Percentiles rank a stretch among this genome's conserved stretches.
phyloP scores from a whole-genome alignment of 306 rosid species.

The Sindora glabra region DNA sequence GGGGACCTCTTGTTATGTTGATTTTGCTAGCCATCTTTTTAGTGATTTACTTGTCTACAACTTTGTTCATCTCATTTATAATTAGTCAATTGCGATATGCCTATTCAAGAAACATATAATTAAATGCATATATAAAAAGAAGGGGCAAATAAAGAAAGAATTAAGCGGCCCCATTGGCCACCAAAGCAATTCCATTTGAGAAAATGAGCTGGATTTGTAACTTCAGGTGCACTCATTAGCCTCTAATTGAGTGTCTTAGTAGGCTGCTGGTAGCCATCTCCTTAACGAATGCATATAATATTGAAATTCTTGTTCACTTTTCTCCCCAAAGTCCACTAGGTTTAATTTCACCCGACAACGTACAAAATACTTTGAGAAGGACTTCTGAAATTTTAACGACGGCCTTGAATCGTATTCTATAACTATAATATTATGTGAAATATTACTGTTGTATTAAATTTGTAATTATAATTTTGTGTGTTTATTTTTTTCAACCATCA shows the following conservation, averaged over 20 bases:
- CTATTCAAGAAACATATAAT: background rate
- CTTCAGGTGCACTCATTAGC: constrained; percentile 35
- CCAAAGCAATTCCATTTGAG: constrained; percentile 2
- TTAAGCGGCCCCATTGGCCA: constrained; percentile 14
- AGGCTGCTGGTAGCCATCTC: constrained; percentile 1
- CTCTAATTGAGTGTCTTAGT: constrained; percentile 34
- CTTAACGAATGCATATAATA: background rate
- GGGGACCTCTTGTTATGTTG: too few species aligned
- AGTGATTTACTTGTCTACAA: background rate
- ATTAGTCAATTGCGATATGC: constrained; percentile 16
- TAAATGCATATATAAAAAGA: background rate
- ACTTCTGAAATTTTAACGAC: too few species aligned
- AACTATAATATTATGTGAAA: too few species aligned
- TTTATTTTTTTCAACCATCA: too few species aligned
- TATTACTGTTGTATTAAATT: too few species aligned
- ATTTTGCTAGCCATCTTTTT: background rate
- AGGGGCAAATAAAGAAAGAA: background rate
- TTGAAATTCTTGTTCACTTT: background rate
- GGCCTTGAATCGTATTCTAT: too few species aligned
- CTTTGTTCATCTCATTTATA: background rate
- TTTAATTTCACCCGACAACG: constrained; percentile 12
- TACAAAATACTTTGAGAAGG: background rate
- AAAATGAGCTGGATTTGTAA: constrained; percentile 40
- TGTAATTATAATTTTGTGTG: too few species aligned
- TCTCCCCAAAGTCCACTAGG: background rate